Evolutionary conservation across 176 grass and related monocot species (phyloP).

Genomic region (Triticum timopheevii): DNA sequence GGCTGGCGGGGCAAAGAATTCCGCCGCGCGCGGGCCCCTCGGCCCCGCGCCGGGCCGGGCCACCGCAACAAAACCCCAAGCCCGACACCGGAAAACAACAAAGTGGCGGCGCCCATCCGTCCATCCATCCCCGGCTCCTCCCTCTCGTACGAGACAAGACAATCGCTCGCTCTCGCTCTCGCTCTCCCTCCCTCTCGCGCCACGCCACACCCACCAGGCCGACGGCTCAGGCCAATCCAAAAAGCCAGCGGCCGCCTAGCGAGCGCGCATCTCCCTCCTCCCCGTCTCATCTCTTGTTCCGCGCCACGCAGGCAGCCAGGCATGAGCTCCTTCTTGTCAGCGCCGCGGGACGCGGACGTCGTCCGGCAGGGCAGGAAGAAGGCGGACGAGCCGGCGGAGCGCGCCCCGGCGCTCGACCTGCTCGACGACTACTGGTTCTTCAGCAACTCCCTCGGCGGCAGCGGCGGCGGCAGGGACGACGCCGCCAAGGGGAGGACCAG

Average conservation of each 20-base stretch:
- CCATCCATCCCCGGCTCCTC: neutral
- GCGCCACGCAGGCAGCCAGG: neutral
- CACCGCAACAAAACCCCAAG: neutral
- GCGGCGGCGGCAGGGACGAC: neutral
- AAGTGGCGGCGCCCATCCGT: slow-evolving; percentile 2
- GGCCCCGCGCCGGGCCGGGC: neutral
- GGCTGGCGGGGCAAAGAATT: neutral
- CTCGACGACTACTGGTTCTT: slow-evolving; percentile 93
- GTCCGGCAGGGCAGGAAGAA: neutral
- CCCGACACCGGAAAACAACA: slow-evolving; percentile 13
- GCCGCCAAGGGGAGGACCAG: neutral
- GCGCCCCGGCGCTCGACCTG: slow-evolving; percentile 41
- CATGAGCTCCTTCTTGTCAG: slow-evolving; percentile 38
- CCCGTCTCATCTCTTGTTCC: neutral
- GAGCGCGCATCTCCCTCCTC: neutral
- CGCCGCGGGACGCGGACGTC: neutral
- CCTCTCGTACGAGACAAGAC: neutral
- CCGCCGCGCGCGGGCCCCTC: neutral
- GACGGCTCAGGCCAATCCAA: neutral
- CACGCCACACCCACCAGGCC: neutral
- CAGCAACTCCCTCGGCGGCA: slow-evolving; percentile 53
- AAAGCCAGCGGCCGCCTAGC: neutral
- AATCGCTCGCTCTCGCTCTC: neutral
- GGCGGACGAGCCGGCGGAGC: neutral
- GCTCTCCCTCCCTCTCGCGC: neutral